Evolutionary conservation across 1,284 basidiomycete genomes (phyloP).

Genomic region (Moesziomyces parantarcticus): DNA sequence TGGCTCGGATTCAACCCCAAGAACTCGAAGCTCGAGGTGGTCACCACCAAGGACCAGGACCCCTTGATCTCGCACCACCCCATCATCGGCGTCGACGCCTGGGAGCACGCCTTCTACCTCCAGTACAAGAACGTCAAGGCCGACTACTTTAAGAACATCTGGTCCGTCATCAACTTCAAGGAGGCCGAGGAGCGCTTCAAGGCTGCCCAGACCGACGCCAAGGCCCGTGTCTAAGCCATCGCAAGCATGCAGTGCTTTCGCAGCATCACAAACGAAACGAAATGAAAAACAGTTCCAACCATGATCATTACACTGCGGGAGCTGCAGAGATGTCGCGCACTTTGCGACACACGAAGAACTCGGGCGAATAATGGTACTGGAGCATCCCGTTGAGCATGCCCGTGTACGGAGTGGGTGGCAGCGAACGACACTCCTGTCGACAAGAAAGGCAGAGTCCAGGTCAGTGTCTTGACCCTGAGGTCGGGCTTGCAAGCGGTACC

Average conservation of each 20-base stretch:
- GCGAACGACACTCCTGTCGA: conserved; percentile 78
- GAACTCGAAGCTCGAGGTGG: conserved; percentile 76
- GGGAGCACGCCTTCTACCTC: conserved; percentile 79
- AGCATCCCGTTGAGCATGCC: conserved; percentile 85
- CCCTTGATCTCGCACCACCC: conserved; percentile 87
- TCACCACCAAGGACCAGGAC: conserved; percentile 95
- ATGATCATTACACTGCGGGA: conserved; percentile 35
- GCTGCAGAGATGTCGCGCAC: conserved; percentile 51
- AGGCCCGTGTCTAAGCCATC: conserved; percentile 34
- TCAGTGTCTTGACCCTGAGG: no score
- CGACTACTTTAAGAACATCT: conserved; percentile 67
- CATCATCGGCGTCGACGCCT: conserved; percentile 95
- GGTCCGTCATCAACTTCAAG: conserved; percentile 68
- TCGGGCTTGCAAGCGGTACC: no score
- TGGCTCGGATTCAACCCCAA: conserved; percentile 75
- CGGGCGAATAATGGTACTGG: conserved; percentile 82
- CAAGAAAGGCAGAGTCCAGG: no score
- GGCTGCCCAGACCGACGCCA: conserved; percentile 56
- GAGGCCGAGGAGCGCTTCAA: conserved; percentile 66
- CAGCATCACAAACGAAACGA: conserved; percentile 8
- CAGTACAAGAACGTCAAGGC: conserved; percentile 64
- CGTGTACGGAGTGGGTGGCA: conserved; percentile 84
- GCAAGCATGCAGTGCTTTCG: conserved; percentile 10
- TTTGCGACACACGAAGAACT: conserved; percentile 67
- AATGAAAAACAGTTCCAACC: not conserved